Evolutionary conservation across 495 filamentous ascomycete species (phyloP), one percentile per base, ranked within the genome.

Genomic region (Aspergillus steynii): DNA sequence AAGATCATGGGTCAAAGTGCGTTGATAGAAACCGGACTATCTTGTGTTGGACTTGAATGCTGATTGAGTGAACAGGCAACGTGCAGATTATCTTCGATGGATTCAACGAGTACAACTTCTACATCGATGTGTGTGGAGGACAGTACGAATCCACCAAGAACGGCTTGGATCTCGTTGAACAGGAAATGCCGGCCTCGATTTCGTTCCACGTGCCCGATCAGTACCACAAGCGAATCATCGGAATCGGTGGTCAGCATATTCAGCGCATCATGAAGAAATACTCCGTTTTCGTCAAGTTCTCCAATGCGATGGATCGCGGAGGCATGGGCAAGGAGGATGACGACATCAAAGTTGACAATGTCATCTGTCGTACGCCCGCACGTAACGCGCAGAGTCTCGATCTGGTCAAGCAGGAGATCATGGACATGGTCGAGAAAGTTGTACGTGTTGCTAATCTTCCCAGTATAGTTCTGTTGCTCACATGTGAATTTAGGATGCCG

Each of bases 251-350:
- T 20, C 92, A 97, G 72, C 96, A 98, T 68, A 99, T 99, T 67
- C 95, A 99, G 72, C 93, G 93, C 59, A 98, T 98, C 79, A 99
- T 98, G 95, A 99, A 99, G 81, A 97, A 97, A 75, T 96, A 99
- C 78, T 99, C 95, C 2, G 95, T 99, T 59, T 99, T 98, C 64
- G 95, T 99, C 79, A 99, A 99, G 73, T 99, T 99, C 71, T 96
- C 92, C 63, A 99, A 99, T 68, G 95, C 96, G 29, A 98, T 98
- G 96, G 95, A 99, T 74, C 90, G 95, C 66, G 93, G 92, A 59
- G 93, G 92, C 10, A 88, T 96, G 74, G 90, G 91, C 63, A 91
- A 93, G 62, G 95, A 98, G 67, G 93, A 96, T 69, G 96, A 98
- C 72, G 95, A 98, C 71, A 91, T 95, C 76, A 96, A 96, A 73